Evolutionary conservation across 2,329 filamentous ascomycete genomes (phyloP), one percentile per base, ranked within the genome.

Genomic region (Aspergillus versicolor): DNA sequence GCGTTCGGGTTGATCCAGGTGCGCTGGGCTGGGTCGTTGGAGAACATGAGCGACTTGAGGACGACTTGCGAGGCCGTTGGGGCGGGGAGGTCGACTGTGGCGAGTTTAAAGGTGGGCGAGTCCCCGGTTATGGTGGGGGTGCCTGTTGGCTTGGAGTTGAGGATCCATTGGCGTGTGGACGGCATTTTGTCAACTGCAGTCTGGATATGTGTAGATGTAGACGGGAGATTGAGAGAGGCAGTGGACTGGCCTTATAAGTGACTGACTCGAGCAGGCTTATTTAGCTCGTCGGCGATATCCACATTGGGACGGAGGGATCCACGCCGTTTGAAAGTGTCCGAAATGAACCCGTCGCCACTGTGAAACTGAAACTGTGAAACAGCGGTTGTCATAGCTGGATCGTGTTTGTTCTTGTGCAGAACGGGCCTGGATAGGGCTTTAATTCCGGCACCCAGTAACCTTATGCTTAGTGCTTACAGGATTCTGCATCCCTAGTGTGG

Each of bases 21-120:
- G 54, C 81, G 75, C 64, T 82, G 80, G 3, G 79, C 81, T 1
- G 81, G 81, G 66, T 83, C 81, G 59, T 82, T 83, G 60, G 79
- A 81, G 50, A 82, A 65, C 65, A 75, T 81, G 17, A 77, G 63
- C 2, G 70, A 67, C 67, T 82, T 79, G 53, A 82, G n/a, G 5
- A 53, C 30, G n/a, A 32, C 51, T 32, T 53, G 51, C 58, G 19
- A 83, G 74, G 57, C 80, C 68, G 66, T 82, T 71, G 55, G 74
- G 67, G 9, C 38, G 3, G 77, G 70, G 8, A 79, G 65, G 1
- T 68, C 60, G 5, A 59, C 66, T 4, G 38, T 57, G 2, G 24
- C 49, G 6, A 58, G 52, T 6, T 50, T 61, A 51, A 62, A 62
- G 44, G 58, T 62, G 17, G 58, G 48, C 2, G 46, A 38, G 12